Conservation (phyloP, 441 rosid genomes). For the Raphanus hybrid region DNA sequence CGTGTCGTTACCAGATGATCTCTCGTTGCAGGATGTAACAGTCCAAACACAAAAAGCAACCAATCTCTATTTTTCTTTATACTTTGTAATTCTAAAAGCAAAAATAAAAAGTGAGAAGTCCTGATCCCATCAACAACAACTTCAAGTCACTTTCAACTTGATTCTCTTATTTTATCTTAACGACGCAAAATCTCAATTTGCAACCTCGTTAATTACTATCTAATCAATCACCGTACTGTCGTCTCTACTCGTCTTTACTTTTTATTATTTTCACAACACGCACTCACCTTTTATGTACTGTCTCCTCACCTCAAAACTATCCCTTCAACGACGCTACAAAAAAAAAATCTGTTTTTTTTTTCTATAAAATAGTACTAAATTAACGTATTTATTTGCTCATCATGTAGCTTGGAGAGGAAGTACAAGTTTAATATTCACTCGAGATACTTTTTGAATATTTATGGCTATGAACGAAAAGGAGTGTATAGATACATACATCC, state of each 20-base stretch:
- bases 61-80: not conserved
- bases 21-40: conserved; percentile 24
- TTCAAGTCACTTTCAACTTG: not conserved
- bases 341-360: not conserved
- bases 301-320: too few species aligned
- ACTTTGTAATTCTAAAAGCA: not conserved
- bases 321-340: not conserved
- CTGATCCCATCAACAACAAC: not conserved
- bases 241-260: too few species aligned
- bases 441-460: not conserved
- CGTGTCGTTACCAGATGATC: conserved; percentile 35
- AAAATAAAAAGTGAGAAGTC: not conserved
- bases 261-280: not conserved
- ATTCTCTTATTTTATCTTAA: not conserved
- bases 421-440: not conserved
- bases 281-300: not conserved
- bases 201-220: not conserved
- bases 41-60: conserved; percentile 33
- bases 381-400: not conserved
- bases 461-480: not conserved
- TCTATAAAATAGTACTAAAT: not conserved
- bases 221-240: not conserved
- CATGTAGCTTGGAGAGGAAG: not conserved
- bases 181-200: not conserved
- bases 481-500: not conserved